Evolutionary conservation across 2,329 filamentous ascomycete species (phyloP).

Genomic region (Xylariomycetidae sp.): DNA sequence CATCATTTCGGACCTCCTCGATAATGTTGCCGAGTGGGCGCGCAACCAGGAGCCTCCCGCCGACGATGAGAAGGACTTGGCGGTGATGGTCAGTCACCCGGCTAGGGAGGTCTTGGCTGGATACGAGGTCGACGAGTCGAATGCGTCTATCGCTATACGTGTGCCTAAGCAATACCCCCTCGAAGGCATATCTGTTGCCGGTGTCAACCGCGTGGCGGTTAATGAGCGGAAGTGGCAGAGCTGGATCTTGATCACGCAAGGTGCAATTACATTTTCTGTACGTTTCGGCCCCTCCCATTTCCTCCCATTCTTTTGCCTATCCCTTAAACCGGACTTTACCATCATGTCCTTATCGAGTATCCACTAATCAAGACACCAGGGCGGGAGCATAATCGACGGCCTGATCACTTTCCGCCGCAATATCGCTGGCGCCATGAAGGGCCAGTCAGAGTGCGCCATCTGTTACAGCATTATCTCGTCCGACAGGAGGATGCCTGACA

Average conservation of each 20-base stretch:
- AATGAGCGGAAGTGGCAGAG: constrained; percentile 88
- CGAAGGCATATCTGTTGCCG: constrained; percentile 68
- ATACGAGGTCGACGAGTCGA: constrained; percentile 84
- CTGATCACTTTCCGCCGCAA: constrained; percentile 82
- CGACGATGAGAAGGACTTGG: constrained; percentile 51
- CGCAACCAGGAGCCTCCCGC: constrained; percentile 43
- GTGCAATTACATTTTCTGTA: constrained; percentile 85
- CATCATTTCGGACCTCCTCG: constrained; percentile 60
- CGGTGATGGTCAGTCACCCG: constrained; percentile 66
- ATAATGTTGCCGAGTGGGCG: constrained; percentile 66
- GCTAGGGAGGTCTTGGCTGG: constrained; percentile 75
- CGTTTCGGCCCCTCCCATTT: constrained; percentile 16
- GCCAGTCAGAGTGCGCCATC: constrained; percentile 92
- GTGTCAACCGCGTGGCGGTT: constrained; percentile 79
- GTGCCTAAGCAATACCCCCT: constrained; percentile 82
- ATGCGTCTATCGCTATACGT: constrained; percentile 75
- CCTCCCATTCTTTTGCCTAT: too few species aligned
- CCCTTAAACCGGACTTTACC: too few species aligned
- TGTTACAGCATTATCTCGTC: constrained; percentile 92
- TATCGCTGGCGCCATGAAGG: constrained; percentile 81
- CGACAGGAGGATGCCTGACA: constrained; percentile 87
- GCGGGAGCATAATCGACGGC: constrained; percentile 83
- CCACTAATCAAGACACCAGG: too few species aligned
- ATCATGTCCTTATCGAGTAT: too few species aligned
- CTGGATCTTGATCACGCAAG: constrained; percentile 85